A percentile compares a stretch with the other conserved stretches of the same genome.
Evolutionary conservation across 2,329 filamentous ascomycete species (phyloP).

Genomic region (Talaromyces sp.): DNA sequence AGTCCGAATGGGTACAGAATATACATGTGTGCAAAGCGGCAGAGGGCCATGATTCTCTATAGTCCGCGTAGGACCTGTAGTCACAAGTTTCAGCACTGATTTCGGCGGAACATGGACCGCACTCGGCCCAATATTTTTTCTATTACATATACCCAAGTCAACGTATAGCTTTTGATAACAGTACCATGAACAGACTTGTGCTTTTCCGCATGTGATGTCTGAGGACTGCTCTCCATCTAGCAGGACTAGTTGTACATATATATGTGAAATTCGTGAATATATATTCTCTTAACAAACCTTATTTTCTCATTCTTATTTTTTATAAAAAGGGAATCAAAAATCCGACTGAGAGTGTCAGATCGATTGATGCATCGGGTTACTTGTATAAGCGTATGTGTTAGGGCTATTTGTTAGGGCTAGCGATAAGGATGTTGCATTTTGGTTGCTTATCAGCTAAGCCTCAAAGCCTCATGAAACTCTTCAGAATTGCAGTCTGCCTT

Average conservation of each 20-base stretch:
- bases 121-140: background rate
- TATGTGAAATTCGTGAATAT: background rate
- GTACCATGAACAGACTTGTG: background rate
- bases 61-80: background rate
- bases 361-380: background rate
- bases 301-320: background rate
- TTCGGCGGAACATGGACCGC: background rate
- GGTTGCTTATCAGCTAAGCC: background rate
- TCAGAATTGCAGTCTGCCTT: background rate
- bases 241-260: background rate
- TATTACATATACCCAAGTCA: too few species aligned
- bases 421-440: background rate
- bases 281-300: too few species aligned
- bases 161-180: too few species aligned
- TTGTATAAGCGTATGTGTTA: background rate
- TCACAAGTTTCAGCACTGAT: background rate
- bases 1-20: conserved; percentile 87
- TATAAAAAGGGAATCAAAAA: background rate
- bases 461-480: background rate
- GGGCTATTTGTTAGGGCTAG: background rate
- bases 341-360: background rate
- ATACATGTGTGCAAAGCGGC: conserved; percentile 86
- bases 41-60: conserved; percentile 60
- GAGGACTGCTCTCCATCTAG: background rate
- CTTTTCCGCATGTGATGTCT: background rate